Base-by-base conservation (phyloP, 345 rosid species). In the Eucalyptus pumila region DNA sequence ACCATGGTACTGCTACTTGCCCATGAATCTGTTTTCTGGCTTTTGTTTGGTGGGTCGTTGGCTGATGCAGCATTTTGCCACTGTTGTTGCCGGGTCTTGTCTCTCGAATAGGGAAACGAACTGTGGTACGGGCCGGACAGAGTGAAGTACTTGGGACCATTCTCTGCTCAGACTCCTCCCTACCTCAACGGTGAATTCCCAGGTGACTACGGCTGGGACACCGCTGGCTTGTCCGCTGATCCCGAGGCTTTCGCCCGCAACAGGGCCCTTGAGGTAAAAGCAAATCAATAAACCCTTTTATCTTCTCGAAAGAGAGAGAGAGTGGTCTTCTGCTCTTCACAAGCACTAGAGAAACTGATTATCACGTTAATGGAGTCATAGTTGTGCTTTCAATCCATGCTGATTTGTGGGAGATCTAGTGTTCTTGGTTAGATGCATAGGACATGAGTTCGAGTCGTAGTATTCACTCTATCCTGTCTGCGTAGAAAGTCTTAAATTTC, bases 61-160 rank as follows among this genome's bases (percentile, higher is more conserved):
- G 5, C 47, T 76, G 85, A 76, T 76, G 85, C 44, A 11, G 85
- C 65, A 9, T 69, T 47, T 76, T 87, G 67, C 58, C 26, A 37
- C 8, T 23, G 58, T 51, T 50, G 54, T 30, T 85, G 32, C 81
- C 6, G 9, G 83, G 12, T 23, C 83, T 85, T 51, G 56, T 37
- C 58, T 50, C 23, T 87, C 86, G 89, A 69, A 62, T 52, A 96
- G 98, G 95, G 96, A 58, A 95, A 94, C 90, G 95, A 96, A 2
- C 92, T 96, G 92, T 97, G 99, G 99, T 96, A 97, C 87, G 99
- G 99, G 89, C 98, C 98, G 51, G 99, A 96, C 93, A 95, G 99
- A 91, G 96, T 96, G 89, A 97, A 98, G 93, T 97, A 97, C 92
- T 92, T 96, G 93, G 99, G 99, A 92, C 99, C 99, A 8, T 96